Evolutionary conservation across 2,329 filamentous ascomycete genomes (phyloP).

Genomic region (Orbilia ellipsospora): DNA sequence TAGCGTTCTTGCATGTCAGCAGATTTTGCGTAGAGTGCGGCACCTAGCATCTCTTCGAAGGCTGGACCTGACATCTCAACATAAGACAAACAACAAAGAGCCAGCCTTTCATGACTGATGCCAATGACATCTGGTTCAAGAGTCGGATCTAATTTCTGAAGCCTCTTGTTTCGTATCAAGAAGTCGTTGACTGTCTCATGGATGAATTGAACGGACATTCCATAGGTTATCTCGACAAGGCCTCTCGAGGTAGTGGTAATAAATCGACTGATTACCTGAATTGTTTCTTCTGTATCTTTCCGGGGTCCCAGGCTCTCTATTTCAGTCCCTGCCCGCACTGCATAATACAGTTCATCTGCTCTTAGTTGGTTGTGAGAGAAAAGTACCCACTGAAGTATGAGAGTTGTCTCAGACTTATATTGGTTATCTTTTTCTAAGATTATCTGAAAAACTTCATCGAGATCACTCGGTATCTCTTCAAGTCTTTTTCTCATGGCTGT

Average conservation of each 20-base stretch:
- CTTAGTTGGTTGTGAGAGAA: constrained; percentile 24
- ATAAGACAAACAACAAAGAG: constrained; percentile 39
- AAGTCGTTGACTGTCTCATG: constrained; percentile 55
- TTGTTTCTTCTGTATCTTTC: neutral
- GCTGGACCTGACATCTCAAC: neutral
- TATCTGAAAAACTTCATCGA: constrained; percentile 42
- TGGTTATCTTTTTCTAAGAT: constrained; percentile 29
- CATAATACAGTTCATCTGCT: constrained; percentile 41
- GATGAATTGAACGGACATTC: constrained; percentile 50
- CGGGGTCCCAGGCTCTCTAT: neutral
- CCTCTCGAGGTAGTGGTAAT: constrained; percentile 47
- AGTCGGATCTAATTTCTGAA: constrained; percentile 39
- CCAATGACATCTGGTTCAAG: constrained; percentile 15
- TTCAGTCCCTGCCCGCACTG: constrained; percentile 20
- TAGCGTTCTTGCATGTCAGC: too few species aligned
- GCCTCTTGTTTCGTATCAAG: constrained; percentile 45
- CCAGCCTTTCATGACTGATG: constrained; percentile 40
- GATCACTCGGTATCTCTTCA: constrained; percentile 36
- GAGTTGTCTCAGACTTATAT: constrained; percentile 29
- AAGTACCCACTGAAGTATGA: constrained; percentile 53
- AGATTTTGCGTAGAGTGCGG: too few species aligned
- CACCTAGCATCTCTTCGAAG: too few species aligned
- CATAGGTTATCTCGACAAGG: constrained; percentile 12
- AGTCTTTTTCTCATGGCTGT: constrained; percentile 20
- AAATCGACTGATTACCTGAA: constrained; percentile 19